These are phyloP conservation scores for Cordyceps sp. DNA, from an alignment of 2,329 filamentous ascomycete species.

Conservation along the genomic window DNA sequence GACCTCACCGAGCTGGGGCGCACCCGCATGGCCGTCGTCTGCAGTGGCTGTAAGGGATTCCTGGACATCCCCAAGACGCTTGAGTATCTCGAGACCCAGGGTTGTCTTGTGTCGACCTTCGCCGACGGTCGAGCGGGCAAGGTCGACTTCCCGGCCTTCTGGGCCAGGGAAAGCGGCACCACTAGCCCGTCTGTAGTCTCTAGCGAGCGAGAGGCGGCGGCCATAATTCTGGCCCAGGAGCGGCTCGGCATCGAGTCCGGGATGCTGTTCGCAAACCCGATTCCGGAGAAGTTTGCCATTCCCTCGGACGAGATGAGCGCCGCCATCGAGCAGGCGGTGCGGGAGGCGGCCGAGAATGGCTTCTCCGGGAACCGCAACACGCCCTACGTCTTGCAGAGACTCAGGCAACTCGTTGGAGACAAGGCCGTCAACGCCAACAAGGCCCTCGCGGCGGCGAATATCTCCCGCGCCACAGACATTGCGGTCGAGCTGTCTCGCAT, in stretches of 20 bases:
- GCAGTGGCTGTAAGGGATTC: conserved; percentile 90
- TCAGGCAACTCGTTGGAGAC: conserved; percentile 61
- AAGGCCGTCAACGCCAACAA: conserved; percentile 60
- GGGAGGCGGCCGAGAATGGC: conserved; percentile 46
- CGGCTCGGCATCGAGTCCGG: conserved; percentile 59
- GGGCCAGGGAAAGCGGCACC: conserved; percentile 71
- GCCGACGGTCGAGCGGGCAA: conserved; percentile 57
- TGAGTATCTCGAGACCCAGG: conserved; percentile 57
- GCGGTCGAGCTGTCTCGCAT: conserved; percentile 31
- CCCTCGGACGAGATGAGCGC: conserved; percentile 53
- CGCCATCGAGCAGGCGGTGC: conserved; percentile 51
- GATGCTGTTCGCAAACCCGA: conserved; percentile 76
- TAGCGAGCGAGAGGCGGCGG: conserved; percentile 67
- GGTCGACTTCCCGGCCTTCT: conserved; percentile 87
- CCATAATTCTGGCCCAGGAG: conserved; percentile 71
- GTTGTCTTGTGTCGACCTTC: conserved; percentile 77
- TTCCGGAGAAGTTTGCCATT: conserved; percentile 54
- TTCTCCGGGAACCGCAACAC: conserved; percentile 64
- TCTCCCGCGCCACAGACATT: conserved; percentile 35
- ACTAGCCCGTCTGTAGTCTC: conserved; percentile 61
- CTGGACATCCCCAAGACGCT: conserved; percentile 81
- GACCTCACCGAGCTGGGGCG: conserved; percentile 88
- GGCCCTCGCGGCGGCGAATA: conserved; percentile 38
- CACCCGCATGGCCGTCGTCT: conserved; percentile 75
- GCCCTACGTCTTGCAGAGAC: conserved; percentile 63